These are phyloP conservation scores for Pythium sukuiense DNA, from an alignment of 352 stramenopile species.

Conservation along the genomic window DNA sequence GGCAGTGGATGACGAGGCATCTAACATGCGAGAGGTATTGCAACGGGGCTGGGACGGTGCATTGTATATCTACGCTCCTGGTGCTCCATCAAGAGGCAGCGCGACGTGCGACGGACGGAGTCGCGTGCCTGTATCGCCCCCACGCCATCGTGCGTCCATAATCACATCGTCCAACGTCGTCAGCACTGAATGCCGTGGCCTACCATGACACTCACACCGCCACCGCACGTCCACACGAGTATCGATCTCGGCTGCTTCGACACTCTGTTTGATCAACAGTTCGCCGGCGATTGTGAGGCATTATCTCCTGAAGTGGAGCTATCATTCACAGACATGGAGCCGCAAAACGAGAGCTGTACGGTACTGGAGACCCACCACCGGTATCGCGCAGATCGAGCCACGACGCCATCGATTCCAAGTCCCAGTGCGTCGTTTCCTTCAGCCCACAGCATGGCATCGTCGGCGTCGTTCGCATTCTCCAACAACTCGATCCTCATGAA, in stretches of 20 bases:
- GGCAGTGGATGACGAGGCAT: not conserved
- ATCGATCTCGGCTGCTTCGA: slow-evolving; percentile 19
- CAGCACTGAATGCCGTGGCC: not conserved
- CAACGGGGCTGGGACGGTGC: too few relatives aligned
- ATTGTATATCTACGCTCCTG: too few relatives aligned
- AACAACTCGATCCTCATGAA: slow-evolving; percentile 15
- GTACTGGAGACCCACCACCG: not conserved
- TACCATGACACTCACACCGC: not conserved
- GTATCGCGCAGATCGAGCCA: slow-evolving; percentile 2
- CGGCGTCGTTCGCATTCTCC: slow-evolving; percentile 4
- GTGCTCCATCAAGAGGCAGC: too few relatives aligned
- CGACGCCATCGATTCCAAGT: slow-evolving; percentile 9
- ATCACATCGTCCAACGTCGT: not conserved
- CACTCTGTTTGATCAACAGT: slow-evolving; percentile 5
- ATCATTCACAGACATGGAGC: not conserved
- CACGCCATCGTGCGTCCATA: not conserved
- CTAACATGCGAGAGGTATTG: too few relatives aligned
- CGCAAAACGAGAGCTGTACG: not conserved
- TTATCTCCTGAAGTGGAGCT: not conserved
- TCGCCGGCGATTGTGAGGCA: not conserved
- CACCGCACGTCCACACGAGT: slow-evolving; percentile 1
- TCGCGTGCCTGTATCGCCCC: not conserved
- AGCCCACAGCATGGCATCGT: not conserved
- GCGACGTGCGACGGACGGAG: not conserved
- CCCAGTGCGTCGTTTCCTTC: slow-evolving; percentile 6